phyloP scores from a whole-genome alignment of 2,329 filamentous ascomycete species.

The Penicillium sclerotiorum region DNA sequence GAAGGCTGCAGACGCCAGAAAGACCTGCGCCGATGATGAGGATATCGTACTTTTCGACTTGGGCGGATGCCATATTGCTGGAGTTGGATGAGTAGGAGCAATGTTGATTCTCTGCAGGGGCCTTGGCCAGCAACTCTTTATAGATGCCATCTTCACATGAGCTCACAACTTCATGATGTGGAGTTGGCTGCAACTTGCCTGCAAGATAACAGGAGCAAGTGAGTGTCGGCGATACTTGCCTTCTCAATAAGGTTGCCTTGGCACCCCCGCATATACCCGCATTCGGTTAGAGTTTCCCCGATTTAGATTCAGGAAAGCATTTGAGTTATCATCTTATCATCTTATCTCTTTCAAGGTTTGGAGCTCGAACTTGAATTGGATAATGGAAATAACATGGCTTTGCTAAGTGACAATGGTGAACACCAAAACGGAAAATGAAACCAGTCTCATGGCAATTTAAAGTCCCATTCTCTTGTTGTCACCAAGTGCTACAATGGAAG shows the following conservation, averaged over 20 bases:
- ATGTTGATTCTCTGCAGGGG: not conserved
- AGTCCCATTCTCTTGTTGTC: too few species aligned
- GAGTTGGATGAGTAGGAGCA: not conserved
- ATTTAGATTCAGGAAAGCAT: not conserved
- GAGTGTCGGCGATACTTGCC: slow-evolving; percentile 13
- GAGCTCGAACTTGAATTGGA: too few species aligned
- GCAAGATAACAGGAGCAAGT: not conserved
- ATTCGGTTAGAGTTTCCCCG: slow-evolving; percentile 9
- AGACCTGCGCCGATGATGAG: slow-evolving; percentile 52
- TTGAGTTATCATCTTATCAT: too few species aligned
- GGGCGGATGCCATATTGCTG: slow-evolving; percentile 11
- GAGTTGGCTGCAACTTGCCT: not conserved
- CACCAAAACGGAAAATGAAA: too few species aligned
- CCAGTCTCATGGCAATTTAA: too few species aligned
- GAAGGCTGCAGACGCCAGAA: slow-evolving; percentile 38
- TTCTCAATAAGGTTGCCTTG: not conserved
- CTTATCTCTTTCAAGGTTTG: too few species aligned
- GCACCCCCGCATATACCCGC: slow-evolving; percentile 6
- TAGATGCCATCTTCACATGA: not conserved
- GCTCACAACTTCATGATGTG: not conserved
- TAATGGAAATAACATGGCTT: too few species aligned
- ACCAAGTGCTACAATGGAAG: too few species aligned
- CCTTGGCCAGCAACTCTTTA: not conserved
- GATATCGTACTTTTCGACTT: slow-evolving; percentile 35
- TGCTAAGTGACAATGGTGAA: too few species aligned